Evolutionary conservation across 2,329 filamentous ascomycete species (phyloP).

Genomic region (Penicillium sclerotigenum): DNA sequence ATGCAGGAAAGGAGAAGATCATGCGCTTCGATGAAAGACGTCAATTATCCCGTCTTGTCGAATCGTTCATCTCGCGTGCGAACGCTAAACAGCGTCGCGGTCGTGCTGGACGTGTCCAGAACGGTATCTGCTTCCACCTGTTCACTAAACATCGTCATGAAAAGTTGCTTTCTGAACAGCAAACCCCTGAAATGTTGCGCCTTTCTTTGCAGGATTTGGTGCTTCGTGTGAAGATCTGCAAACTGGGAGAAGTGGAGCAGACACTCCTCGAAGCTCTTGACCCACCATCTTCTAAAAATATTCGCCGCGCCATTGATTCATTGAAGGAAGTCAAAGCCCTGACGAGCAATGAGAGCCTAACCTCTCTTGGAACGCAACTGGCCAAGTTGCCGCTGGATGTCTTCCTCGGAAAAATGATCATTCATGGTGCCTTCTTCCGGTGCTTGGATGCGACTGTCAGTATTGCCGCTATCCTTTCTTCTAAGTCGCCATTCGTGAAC

Average conservation of each 20-base stretch:
- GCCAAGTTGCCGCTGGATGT: slow-evolving; percentile 89
- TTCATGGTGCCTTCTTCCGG: slow-evolving; percentile 81
- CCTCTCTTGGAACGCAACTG: slow-evolving; percentile 78
- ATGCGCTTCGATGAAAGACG: slow-evolving; percentile 92
- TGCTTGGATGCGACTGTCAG: slow-evolving; percentile 91
- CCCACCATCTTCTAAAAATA: slow-evolving; percentile 85
- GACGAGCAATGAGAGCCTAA: slow-evolving; percentile 76
- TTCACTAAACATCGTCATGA: slow-evolving; percentile 91
- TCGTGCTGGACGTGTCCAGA: slow-evolving; percentile 90
- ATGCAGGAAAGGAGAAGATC: slow-evolving; percentile 94
- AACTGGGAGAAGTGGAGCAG: slow-evolving; percentile 87
- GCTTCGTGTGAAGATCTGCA: slow-evolving; percentile 96
- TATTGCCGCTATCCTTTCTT: slow-evolving; percentile 87
- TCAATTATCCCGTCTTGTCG: slow-evolving; percentile 84
- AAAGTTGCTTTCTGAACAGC: slow-evolving; percentile 77
- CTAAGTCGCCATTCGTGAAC: slow-evolving; percentile 88
- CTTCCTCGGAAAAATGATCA: slow-evolving; percentile 87
- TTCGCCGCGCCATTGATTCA: slow-evolving; percentile 86
- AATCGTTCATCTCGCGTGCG: slow-evolving; percentile 91
- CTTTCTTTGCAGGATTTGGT: slow-evolving; percentile 92
- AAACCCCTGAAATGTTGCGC: slow-evolving; percentile 93
- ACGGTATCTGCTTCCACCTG: slow-evolving; percentile 91
- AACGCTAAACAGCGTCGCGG: slow-evolving; percentile 95
- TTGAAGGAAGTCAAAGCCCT: slow-evolving; percentile 89
- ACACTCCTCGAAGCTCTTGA: slow-evolving; percentile 86